Percentiles rank a stretch among this genome's conserved stretches.
These are phyloP conservation scores for Nasturtium officinale DNA, from an alignment of 345 rosid species.

Conservation along the genomic window DNA sequence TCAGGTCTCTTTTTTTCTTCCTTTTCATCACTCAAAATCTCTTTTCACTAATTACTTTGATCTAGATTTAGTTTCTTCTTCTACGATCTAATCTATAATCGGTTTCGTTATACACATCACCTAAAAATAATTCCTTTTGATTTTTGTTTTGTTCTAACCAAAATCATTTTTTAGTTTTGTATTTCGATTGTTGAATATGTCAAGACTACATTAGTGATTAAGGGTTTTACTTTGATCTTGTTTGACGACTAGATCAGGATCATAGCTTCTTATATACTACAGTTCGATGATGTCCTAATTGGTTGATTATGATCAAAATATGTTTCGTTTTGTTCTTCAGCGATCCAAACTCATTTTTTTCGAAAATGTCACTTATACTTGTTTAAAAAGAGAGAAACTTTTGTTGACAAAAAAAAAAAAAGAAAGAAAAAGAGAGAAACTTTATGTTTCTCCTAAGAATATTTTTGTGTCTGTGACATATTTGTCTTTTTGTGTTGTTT, in stretches of 20 bases:
- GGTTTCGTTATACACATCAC: not conserved
- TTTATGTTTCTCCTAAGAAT: not conserved
- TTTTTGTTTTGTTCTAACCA: not conserved
- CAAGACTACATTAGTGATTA: conserved; percentile 16
- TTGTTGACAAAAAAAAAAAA: too few species aligned
- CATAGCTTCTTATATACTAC: not conserved
- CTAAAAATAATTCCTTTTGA: not conserved
- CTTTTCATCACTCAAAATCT: not conserved
- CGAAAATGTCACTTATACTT: not conserved
- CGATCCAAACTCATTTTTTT: not conserved
- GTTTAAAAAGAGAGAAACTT: not conserved
- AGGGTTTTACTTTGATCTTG: not conserved
- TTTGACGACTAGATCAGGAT: conserved; percentile 25
- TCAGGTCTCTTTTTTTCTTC: conserved; percentile 42
- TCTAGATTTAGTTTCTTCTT: not conserved
- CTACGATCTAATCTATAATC: not conserved
- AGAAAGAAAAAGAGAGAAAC: not conserved
- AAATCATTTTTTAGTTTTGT: not conserved
- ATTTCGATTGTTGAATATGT: not conserved
- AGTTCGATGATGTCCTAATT: not conserved
- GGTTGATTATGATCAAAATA: not conserved
- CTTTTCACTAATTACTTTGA: not conserved
- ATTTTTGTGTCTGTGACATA: not conserved
- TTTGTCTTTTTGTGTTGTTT: not conserved
- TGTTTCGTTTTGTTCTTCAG: not conserved